Conservation (phyloP, 1,284 basidiomycete genomes). For the Caloboletus firmus region DNA sequence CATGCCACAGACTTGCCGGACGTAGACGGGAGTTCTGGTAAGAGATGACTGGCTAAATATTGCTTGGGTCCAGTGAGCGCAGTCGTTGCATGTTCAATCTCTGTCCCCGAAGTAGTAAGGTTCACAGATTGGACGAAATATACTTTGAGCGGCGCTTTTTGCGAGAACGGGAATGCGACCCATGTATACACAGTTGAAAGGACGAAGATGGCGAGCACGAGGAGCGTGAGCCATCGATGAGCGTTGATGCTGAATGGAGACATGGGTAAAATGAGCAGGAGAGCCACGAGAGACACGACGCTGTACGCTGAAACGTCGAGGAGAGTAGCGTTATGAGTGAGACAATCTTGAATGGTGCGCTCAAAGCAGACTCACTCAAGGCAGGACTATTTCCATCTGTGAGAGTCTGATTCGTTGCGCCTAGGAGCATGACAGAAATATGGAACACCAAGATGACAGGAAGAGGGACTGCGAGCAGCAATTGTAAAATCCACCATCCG, state of each 20-base stretch:
- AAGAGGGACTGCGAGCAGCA: conserved; percentile 55
- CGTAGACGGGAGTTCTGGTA: conserved; percentile 57
- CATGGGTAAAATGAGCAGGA: conserved; percentile 57
- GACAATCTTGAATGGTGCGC: neutral
- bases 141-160: conserved; percentile 60
- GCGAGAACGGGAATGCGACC: conserved; percentile 61
- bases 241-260: conserved; percentile 61
- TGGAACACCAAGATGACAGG: conserved; percentile 61
- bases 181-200: conserved; percentile 46
- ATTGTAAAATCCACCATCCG: conserved; percentile 65
- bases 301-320: conserved; percentile 50
- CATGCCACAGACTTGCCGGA: conserved; percentile 30
- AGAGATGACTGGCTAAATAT: conserved; percentile 45
- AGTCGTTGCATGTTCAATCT: conserved; percentile 34
- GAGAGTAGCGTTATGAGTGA: conserved; percentile 2
- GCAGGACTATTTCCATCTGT: conserved; percentile 59
- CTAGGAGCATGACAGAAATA: conserved; percentile 50
- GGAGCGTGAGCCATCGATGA: conserved; percentile 45
- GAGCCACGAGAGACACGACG: conserved; percentile 43
- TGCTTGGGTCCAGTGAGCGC: conserved; percentile 47
- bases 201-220: conserved; percentile 46
- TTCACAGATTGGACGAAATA: conserved; percentile 64
- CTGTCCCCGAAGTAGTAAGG: conserved; percentile 34
- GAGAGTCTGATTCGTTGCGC: conserved; percentile 57
- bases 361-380: conserved; percentile 42